Evolutionary conservation across 306 rosid species (phyloP).

Genomic region (Sesbania bispinosa): DNA sequence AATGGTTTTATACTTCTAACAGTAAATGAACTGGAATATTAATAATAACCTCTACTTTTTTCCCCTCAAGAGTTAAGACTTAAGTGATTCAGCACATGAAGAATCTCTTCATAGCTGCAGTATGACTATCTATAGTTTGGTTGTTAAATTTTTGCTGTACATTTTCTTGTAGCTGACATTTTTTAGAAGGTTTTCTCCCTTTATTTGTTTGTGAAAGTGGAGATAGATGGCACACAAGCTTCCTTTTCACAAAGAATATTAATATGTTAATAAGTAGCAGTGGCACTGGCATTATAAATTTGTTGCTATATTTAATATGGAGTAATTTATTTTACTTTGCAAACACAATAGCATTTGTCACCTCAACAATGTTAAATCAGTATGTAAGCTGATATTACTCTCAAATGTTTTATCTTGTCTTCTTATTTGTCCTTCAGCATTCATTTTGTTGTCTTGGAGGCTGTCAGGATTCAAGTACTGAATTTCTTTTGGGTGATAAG

Average conservation of each 20-base stretch:
- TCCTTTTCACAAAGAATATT: not conserved
- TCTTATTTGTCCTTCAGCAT: not conserved
- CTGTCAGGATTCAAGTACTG: conserved; percentile 16
- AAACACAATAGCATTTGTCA: not conserved
- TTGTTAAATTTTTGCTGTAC: not conserved
- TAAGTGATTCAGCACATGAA: not conserved
- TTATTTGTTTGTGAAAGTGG: not conserved
- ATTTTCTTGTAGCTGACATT: not conserved
- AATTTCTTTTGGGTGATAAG: not conserved
- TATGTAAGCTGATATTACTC: not conserved
- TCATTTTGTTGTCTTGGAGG: conserved; percentile 16
- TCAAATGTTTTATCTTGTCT: not conserved
- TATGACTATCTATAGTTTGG: not conserved
- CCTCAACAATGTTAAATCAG: not conserved
- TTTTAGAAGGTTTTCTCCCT: not conserved
- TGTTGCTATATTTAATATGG: not conserved
- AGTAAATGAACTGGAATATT: not conserved
- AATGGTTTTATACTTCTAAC: not conserved
- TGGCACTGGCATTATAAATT: not conserved
- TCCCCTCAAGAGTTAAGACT: not conserved
- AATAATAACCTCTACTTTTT: not conserved
- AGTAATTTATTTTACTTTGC: not conserved
- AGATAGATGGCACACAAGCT: not conserved
- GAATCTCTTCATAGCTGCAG: not conserved
- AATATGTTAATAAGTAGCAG: not conserved